Base-by-base conservation (phyloP, 2,329 filamentous ascomycete genomes). In the Aspergillus uvarum region DNA sequence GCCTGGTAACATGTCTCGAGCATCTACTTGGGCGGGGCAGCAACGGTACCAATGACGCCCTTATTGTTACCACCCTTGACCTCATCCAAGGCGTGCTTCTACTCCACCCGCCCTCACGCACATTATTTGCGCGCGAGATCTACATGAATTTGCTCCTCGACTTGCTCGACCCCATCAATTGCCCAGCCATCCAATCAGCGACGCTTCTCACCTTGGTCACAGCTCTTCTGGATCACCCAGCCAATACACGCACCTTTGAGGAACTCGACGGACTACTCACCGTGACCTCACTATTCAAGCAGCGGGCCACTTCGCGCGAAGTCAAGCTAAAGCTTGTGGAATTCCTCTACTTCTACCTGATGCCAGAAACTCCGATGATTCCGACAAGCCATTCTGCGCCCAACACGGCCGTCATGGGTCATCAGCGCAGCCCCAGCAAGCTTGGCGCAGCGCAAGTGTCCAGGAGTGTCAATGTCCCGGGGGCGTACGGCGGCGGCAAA, bases 131-230 rank as follows among this genome's bases (percentile, higher is more conserved):
- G 26, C 86, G 92, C 61, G 92, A 96, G 77, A 88, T 92, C 66
- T 90, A 96, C 77, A 98, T 99, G 94, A 97, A 96, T 74, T 85
- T 97, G 59, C 88, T 98, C 47, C 89, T 98, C 64, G 93, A 98
- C 77, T 90, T 98, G 47, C 89, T 98, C 68, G 93, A 97, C 74
- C 90, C 92, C 5, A 89, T 89, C 72, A 96, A 96, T 77, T 96
- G 92, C 74, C 92, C 93, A 0, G 90, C 90, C 3, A 93, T 98
- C 68, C 94, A 98, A 77, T 94, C 90, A 7, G 87, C 92, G 54
- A 93, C 94, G 8, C 86, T 98, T 31, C 87, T 97, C 58, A 93
- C 92, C 3, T 88, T 99, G 54, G 93, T 97, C 57, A 91, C 91
- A 38, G 91, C 92, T 32, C 85, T 98, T 26, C 87, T 98, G 70